These are phyloP conservation scores for Tagetes erecta DNA, from an alignment of 129 eudicot genomes.

Conservation along the genomic window DNA sequence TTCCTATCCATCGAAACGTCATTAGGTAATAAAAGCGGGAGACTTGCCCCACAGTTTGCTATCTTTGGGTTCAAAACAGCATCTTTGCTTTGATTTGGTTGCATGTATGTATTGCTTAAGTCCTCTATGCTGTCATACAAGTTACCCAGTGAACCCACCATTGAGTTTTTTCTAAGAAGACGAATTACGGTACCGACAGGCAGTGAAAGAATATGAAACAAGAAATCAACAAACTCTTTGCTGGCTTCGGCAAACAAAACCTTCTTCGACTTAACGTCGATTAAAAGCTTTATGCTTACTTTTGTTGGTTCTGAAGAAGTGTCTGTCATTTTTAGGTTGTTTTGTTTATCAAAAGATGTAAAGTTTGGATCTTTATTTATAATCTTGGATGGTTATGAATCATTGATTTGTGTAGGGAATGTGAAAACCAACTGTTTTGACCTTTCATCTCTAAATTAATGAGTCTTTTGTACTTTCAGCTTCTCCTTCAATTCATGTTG, in stretches of 20 bases:
- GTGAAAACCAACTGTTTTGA: background rate
- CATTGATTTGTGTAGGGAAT: background rate
- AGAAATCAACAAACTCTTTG: conserved; percentile 34
- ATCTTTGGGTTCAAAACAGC: conserved; percentile 37
- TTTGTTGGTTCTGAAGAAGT: conserved; percentile 15
- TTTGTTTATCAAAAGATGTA: background rate
- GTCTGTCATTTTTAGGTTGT: conserved; percentile 20
- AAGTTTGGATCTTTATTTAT: background rate
- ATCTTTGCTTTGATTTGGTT: conserved; percentile 21
- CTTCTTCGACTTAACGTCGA: conserved; percentile 34
- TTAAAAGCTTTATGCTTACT: conserved; percentile 40
- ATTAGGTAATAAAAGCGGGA: conserved; percentile 23
- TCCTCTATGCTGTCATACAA: conserved; percentile 38
- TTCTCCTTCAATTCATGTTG: background rate
- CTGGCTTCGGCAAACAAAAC: conserved; percentile 51
- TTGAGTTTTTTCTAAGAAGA: conserved; percentile 30
- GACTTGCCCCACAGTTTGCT: background rate
- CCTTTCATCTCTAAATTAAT: background rate
- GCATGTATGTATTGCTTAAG: conserved; percentile 22
- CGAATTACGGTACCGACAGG: conserved; percentile 33
- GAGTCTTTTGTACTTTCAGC: background rate
- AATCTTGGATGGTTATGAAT: background rate
- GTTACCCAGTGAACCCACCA: conserved; percentile 39
- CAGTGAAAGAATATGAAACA: conserved; percentile 37
- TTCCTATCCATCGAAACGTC: background rate